These are phyloP conservation scores for Solanum gracilifrons DNA, from an alignment of 257 asterid species.

Conservation along the genomic window DNA sequence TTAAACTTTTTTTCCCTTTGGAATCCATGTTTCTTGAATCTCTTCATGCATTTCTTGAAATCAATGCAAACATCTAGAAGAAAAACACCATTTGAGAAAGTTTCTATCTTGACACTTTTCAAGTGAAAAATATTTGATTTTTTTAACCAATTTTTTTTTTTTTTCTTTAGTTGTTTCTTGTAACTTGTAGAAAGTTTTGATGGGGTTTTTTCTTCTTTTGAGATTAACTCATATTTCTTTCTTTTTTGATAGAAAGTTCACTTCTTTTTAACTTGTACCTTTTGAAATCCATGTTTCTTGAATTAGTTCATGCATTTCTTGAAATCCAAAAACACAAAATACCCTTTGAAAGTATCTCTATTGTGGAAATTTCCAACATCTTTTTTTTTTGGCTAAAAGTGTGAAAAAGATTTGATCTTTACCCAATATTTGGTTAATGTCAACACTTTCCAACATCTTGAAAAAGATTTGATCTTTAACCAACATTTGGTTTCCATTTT, in stretches of 20 bases:
- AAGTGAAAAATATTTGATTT: neutral
- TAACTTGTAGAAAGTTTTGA: neutral
- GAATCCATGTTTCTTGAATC: constrained; percentile 47
- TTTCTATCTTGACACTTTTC: constrained; percentile 10
- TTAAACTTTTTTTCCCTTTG: neutral
- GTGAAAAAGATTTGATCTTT: neutral
- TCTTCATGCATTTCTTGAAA: constrained; percentile 77
- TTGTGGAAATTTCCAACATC: neutral
- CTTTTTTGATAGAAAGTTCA: neutral
- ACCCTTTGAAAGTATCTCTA: constrained; percentile 12
- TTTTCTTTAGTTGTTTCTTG: neutral
- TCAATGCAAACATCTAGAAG: constrained; percentile 65
- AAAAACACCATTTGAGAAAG: constrained; percentile 18
- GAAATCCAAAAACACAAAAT: constrained; percentile 31
- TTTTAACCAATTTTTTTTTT: neutral
- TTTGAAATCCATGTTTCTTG: constrained; percentile 31
- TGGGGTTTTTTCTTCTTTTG: neutral
- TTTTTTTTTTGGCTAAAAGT: neutral
- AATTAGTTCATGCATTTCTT: constrained; percentile 73
- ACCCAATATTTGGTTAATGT: neutral
- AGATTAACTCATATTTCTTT: neutral
- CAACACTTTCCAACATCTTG: neutral
- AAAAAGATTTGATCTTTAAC: neutral
- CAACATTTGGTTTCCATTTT: neutral
- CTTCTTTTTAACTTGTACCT: neutral